Base-by-base conservation (phyloP, 176 grass and related monocot genomes). In the Panicum miliaceum region DNA sequence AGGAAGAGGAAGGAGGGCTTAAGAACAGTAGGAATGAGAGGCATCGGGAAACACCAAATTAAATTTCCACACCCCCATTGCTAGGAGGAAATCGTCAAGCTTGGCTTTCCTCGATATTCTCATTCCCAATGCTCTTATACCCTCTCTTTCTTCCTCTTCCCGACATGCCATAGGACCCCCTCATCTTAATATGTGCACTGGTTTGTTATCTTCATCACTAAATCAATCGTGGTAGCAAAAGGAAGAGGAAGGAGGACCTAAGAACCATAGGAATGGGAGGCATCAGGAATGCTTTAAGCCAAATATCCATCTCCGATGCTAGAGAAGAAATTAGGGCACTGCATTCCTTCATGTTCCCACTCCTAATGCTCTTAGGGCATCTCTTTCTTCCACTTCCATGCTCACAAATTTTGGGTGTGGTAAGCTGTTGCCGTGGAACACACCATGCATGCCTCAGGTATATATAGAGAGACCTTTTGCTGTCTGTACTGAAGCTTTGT, bases 21-120 rank as follows among this genome's bases (percentile, higher is more conserved):
- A 75, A 89, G 82, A 85, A 54, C 60, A 67, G 38, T 84, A 80
- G 82, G 76, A 89, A 81, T 85, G 64, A 73, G 78, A 88, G 74
- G 74, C 73, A 88, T 45, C 26, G 22, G 66, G 27, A 80, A 84
- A 84, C 29, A 68, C 60, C 50, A 59, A 51, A 79, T 14, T 2
- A 54, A 79, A 54, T 40, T 68, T 15, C n/a, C 51, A 47, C 42
- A 11, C 27, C 27, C 77, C n/a, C 0, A 48, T 25, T 45, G 18
- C 10, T 40, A 50, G 50, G 61, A 7, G 14, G 14, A n/a, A 71
- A 79, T n/a, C 12, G 22, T 37, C 1, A 59, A 34, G 59, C 23
- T 36, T 67, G 22, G 25, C 6, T 68, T 79, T 90, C 53, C 83
- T 78, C 27, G 3, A 76, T 48, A 36, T 87, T 67, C 71, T 35